These are phyloP conservation scores for Pterocarpus macrocarpus DNA, from an alignment of 306 rosid species.

Conservation along the genomic window DNA sequence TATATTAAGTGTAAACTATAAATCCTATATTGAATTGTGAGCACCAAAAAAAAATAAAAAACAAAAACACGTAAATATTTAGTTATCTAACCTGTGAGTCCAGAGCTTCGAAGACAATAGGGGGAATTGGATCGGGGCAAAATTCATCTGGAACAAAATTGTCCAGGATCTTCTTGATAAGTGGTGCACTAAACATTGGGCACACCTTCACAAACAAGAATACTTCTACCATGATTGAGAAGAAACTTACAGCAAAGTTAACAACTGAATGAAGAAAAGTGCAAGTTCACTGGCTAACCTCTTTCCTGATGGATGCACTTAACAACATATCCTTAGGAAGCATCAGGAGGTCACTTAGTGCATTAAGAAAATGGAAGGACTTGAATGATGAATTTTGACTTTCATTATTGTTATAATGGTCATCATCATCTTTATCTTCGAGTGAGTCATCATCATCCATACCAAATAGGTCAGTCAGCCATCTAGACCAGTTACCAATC, in stretches of 20 bases:
- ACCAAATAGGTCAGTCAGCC: conserved; percentile 87
- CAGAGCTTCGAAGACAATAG: conserved; percentile 72
- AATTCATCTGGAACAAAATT: conserved; percentile 88
- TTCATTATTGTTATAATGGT: conserved; percentile 52
- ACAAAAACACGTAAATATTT: conserved; percentile 4
- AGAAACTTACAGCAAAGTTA: conserved; percentile 14
- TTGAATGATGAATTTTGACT: conserved; percentile 69
- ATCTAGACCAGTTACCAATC: conserved; percentile 99
- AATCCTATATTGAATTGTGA: not conserved
- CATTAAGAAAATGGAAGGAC: conserved; percentile 87
- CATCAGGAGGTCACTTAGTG: conserved; percentile 96
- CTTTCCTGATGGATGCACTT: conserved; percentile 78
- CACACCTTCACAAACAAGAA: conserved; percentile 76
- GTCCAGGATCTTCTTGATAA: conserved; percentile 81
- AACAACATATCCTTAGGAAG: conserved; percentile 98
- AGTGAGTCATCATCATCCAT: conserved; percentile 76
- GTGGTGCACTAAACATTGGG: conserved; percentile 76
- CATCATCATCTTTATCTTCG: conserved; percentile 58
- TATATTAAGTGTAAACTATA: not conserved
- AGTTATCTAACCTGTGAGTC: conserved; percentile 72
- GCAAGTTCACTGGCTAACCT: conserved; percentile 63
- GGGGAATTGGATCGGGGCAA: conserved; percentile 92
- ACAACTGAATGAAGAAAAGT: conserved; percentile 27
- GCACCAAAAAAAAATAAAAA: conserved; percentile 16
- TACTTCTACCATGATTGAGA: conserved; percentile 36